These are phyloP conservation scores for Tuber melanosporum DNA, from an alignment of 495 filamentous ascomycete species.

Conservation along the genomic window DNA sequence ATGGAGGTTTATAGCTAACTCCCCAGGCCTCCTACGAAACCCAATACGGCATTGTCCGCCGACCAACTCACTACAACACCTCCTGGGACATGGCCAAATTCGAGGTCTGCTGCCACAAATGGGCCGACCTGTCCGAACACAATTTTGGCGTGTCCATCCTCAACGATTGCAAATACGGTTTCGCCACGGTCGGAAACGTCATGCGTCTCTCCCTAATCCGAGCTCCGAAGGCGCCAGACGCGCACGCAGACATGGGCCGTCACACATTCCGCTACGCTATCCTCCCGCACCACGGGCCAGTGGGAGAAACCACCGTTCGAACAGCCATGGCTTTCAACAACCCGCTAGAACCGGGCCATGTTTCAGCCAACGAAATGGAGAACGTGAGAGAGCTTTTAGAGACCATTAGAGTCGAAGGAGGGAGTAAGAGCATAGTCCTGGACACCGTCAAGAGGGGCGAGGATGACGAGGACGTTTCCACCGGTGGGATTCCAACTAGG, in stretches of 20 bases:
- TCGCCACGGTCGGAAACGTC: constrained; percentile 79
- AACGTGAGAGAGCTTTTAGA: constrained; percentile 38
- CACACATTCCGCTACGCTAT: constrained; percentile 89
- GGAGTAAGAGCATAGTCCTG: constrained; percentile 44
- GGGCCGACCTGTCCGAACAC: constrained; percentile 90
- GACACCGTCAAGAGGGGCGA: constrained; percentile 64
- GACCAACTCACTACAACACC: constrained; percentile 62
- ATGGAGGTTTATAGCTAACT: constrained; percentile 4
- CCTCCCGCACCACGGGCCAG: constrained; percentile 67
- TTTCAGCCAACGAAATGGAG: constrained; percentile 2
- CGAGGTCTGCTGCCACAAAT: constrained; percentile 96
- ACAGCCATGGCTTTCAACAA: constrained; percentile 87
- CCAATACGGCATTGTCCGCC: constrained; percentile 77
- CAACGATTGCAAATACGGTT: constrained; percentile 96
- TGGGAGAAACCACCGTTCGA: constrained; percentile 67
- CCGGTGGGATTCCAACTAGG: constrained; percentile 60
- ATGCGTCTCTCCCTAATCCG: constrained; percentile 89
- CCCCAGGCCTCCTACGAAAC: constrained; percentile 73
- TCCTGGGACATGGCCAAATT: constrained; percentile 98
- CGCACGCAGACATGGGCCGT: constrained; percentile 90
- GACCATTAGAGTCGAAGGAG: constrained; percentile 41
- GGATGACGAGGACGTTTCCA: constrained; percentile 83
- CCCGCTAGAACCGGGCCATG: constrained; percentile 51
- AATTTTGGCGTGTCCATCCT: constrained; percentile 88
- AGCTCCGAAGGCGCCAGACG: constrained; percentile 92